Evolutionary conservation across 306 rosid species (phyloP).

Genomic region (peach (Prunus persica)): Prunus_persica_NCBIv2 NC_034011.1:6066501-6067000

Average conservation of each 20-base stretch:
- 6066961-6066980: slow-evolving; percentile 38
- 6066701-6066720: not conserved
- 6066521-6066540: not conserved
- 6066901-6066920: slow-evolving; percentile 79
- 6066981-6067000: slow-evolving; percentile 44
- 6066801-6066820: slow-evolving; percentile 15
- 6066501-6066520: not conserved
- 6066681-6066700: slow-evolving; percentile 59
- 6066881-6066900: slow-evolving; percentile 78
- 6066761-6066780: too few relatives aligned
- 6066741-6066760: not conserved
- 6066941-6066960: slow-evolving; percentile 59
- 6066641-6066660: slow-evolving; percentile 84
- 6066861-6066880: slow-evolving; percentile 64
- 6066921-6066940: slow-evolving; percentile 62
- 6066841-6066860: slow-evolving; percentile 69
- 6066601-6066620: slow-evolving; percentile 71
- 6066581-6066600: slow-evolving; percentile 65
- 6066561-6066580: slow-evolving; percentile 61
- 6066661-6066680: slow-evolving; percentile 60
- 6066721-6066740: not conserved
- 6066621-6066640: slow-evolving; percentile 82
- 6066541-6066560: slow-evolving; percentile 3
- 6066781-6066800: not conserved
- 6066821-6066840: slow-evolving; percentile 50